phyloP scores from a whole-genome alignment of 306 rosid genomes.

The Malus asiatica region DNA sequence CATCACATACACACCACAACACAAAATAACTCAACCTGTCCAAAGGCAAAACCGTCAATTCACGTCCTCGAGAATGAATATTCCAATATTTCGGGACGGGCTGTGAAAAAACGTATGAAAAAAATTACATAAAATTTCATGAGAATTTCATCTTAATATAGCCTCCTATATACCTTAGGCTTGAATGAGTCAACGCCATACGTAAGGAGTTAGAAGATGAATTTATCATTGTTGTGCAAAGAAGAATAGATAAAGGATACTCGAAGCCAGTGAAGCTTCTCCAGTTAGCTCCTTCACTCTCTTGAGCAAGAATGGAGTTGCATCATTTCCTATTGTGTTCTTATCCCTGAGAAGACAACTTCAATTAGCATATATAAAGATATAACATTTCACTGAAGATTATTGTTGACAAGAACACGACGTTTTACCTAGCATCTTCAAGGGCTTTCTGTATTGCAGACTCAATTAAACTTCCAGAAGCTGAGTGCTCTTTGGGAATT shows the following conservation, averaged over 20 bases:
- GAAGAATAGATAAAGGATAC: constrained; percentile 50
- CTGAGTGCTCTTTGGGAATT: constrained; percentile 67
- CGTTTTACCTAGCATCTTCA: constrained; percentile 60
- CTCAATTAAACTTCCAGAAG: constrained; percentile 74
- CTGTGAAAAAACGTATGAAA: neutral
- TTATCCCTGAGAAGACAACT: constrained; percentile 42
- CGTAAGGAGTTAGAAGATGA: neutral
- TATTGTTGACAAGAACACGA: neutral
- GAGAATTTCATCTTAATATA: neutral
- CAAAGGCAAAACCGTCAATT: too few relatives aligned
- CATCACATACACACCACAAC: too few relatives aligned
- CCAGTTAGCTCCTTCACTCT: constrained; percentile 72
- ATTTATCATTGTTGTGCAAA: neutral
- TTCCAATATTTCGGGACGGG: too few relatives aligned
- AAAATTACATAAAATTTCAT: too few relatives aligned
- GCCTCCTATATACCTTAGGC: neutral
- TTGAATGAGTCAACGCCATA: neutral
- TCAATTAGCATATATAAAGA: neutral
- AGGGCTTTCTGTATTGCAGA: constrained; percentile 71
- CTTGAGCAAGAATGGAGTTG: constrained; percentile 84
- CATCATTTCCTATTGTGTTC: constrained; percentile 67
- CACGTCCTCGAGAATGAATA: too few relatives aligned
- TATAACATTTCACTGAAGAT: neutral
- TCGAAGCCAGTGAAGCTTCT: constrained; percentile 81
- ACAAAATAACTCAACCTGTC: too few relatives aligned